phyloP scores from a whole-genome alignment of 345 rosid species.

The Cardamine occulta region DNA sequence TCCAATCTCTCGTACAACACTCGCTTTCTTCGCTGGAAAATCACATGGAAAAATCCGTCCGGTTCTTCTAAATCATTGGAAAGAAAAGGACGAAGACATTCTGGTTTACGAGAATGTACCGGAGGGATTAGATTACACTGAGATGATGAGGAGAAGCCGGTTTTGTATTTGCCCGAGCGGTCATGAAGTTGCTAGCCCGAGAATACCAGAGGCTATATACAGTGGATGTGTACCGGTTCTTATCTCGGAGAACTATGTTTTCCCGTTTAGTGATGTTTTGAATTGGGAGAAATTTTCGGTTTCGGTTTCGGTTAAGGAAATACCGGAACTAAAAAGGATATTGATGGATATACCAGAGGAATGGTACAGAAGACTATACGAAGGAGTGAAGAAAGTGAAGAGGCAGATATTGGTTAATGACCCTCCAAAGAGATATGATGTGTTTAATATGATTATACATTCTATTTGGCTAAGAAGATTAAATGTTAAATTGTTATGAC shows the following conservation, averaged over 20 bases:
- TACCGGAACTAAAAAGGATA: slow-evolving; percentile 58
- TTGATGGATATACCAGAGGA: slow-evolving; percentile 52
- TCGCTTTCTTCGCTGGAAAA: slow-evolving; percentile 77
- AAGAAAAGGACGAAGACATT: slow-evolving; percentile 59
- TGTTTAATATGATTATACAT: slow-evolving; percentile 72
- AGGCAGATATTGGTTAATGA: slow-evolving; percentile 63
- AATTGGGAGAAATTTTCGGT: slow-evolving; percentile 67
- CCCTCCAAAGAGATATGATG: slow-evolving; percentile 71
- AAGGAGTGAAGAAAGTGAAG: slow-evolving; percentile 56
- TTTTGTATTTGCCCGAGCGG: slow-evolving; percentile 81
- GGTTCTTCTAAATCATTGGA: slow-evolving; percentile 62
- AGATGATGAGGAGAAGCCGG: slow-evolving; percentile 61
- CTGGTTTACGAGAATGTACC: slow-evolving; percentile 61
- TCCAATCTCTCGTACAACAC: slow-evolving; percentile 49
- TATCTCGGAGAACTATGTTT: slow-evolving; percentile 59
- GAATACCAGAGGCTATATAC: slow-evolving; percentile 73
- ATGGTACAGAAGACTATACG: slow-evolving; percentile 49
- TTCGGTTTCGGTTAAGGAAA: slow-evolving; percentile 53
- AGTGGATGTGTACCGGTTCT: slow-evolving; percentile 74
- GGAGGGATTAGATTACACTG: slow-evolving; percentile 43
- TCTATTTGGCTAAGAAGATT: slow-evolving; percentile 77
- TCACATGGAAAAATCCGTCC: slow-evolving; percentile 69
- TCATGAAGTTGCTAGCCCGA: slow-evolving; percentile 85
- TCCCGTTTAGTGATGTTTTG: slow-evolving; percentile 75
- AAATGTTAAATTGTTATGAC: slow-evolving; percentile 44